phyloP scores from a whole-genome alignment of 257 asterid genomes.

The Penstemon davidsonii region DNA sequence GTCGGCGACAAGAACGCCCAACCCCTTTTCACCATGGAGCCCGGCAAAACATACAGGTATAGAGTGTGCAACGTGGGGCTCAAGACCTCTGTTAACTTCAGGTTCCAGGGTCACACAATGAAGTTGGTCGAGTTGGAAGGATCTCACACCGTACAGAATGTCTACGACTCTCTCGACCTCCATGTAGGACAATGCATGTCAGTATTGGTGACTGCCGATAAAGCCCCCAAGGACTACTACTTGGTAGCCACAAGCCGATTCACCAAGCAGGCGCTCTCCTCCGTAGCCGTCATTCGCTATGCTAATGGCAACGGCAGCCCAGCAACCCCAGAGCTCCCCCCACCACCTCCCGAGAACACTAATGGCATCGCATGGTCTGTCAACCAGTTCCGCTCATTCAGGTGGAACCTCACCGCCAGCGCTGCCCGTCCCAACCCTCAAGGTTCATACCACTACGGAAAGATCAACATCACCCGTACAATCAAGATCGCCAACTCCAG shows the following conservation, averaged over 20 bases:
- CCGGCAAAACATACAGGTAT: slow-evolving; percentile 53
- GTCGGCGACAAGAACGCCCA: slow-evolving; percentile 35
- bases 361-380: slow-evolving; percentile 54
- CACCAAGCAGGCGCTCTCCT: slow-evolving; percentile 33
- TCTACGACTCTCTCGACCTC: slow-evolving; percentile 49
- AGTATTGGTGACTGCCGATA: slow-evolving; percentile 48
- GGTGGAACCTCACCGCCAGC: slow-evolving; percentile 60
- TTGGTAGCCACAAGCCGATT: slow-evolving; percentile 50
- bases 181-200: slow-evolving; percentile 60
- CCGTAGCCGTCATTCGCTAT: slow-evolving; percentile 43
- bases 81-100: slow-evolving; percentile 43
- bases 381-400: slow-evolving; percentile 56
- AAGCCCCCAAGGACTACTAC: slow-evolving; percentile 51
- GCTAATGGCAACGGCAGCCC: slow-evolving; percentile 35
- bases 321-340: slow-evolving; percentile 45
- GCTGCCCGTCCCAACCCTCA: slow-evolving; percentile 70
- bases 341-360: slow-evolving; percentile 46
- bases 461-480: slow-evolving; percentile 63
- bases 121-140: slow-evolving; percentile 57
- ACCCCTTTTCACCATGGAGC: slow-evolving; percentile 45
- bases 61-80: slow-evolving; percentile 57
- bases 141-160: slow-evolving; percentile 55
- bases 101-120: slow-evolving; percentile 55
- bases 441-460: slow-evolving; percentile 57
- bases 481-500: slow-evolving; percentile 43